Evolutionary conservation across 2,329 filamentous ascomycete genomes (phyloP).

Genomic region (Exserohilum turcica): DNA sequence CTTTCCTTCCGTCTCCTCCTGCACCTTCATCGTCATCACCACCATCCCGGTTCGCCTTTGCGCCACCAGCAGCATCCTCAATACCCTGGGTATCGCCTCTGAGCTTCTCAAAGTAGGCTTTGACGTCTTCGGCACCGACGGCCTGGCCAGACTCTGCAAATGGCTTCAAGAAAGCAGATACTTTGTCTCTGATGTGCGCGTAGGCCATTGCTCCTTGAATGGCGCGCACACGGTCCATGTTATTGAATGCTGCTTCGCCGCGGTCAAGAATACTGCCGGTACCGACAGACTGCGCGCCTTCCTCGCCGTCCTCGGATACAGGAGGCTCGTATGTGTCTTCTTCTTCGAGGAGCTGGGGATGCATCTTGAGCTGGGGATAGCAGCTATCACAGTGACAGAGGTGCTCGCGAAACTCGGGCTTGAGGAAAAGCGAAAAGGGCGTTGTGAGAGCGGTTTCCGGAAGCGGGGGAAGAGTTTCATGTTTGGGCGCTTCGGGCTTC

Average conservation of each 20-base stretch:
- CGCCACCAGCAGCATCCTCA: conserved; percentile 41
- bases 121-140: conserved; percentile 94
- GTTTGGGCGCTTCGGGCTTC: conserved; percentile 60
- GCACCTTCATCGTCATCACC: conserved; percentile 29
- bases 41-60: conserved; percentile 34
- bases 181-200: conserved; percentile 91
- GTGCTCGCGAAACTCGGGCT: conserved; percentile 75
- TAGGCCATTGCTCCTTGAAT: conserved; percentile 98
- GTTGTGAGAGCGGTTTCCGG: conserved; percentile 59
- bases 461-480: conserved; percentile 61
- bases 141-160: conserved; percentile 90
- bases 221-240: conserved; percentile 87
- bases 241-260: conserved; percentile 88
- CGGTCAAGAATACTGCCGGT: conserved; percentile 86
- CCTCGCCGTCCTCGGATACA: conserved; percentile 64
- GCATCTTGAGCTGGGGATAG: conserved; percentile 71
- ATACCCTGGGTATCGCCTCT: conserved; percentile 83
- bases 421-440: conserved; percentile 81
- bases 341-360: conserved; percentile 87
- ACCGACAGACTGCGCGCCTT: conserved; percentile 63
- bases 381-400: conserved; percentile 85
- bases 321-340: conserved; percentile 95
- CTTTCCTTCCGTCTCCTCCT: conserved; percentile 38
- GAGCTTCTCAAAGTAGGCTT: conserved; percentile 92
- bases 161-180: conserved; percentile 92